phyloP scores from a whole-genome alignment of 352 stramenopile genomes.

The Phytophthora nicotianae region DNA sequence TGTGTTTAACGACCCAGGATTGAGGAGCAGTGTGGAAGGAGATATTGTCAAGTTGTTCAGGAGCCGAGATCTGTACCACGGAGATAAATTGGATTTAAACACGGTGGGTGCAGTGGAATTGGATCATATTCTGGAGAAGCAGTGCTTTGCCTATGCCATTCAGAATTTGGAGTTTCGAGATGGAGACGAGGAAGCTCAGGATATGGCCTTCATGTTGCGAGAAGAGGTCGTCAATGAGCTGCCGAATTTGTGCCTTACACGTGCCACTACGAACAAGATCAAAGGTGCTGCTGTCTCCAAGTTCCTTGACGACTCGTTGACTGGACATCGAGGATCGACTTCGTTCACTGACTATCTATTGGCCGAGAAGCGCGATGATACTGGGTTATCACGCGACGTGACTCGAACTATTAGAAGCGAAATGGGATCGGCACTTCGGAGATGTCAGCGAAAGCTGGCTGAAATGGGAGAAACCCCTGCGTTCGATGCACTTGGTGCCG shows the following conservation, averaged over 20 bases:
- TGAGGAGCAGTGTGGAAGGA: slow-evolving; percentile 31
- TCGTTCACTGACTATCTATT: slow-evolving; percentile 43
- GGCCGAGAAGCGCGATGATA: slow-evolving; percentile 32
- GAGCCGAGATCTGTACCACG: slow-evolving; percentile 44
- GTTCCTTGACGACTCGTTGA: slow-evolving; percentile 50
- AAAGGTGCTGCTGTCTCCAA: slow-evolving; percentile 44
- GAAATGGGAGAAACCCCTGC: slow-evolving; percentile 30
- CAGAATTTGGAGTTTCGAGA: slow-evolving; percentile 29
- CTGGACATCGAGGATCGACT: slow-evolving; percentile 30
- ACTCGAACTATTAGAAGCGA: slow-evolving; percentile 35
- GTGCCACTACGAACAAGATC: slow-evolving; percentile 48
- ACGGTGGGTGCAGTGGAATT: slow-evolving; percentile 35
- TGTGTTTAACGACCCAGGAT: slow-evolving; percentile 35
- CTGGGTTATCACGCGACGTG: slow-evolving; percentile 28
- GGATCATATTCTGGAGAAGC: slow-evolving; percentile 56
- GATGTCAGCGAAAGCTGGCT: slow-evolving; percentile 32
- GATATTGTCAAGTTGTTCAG: slow-evolving; percentile 32
- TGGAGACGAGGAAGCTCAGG: slow-evolving; percentile 21
- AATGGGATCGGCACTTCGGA: slow-evolving; percentile 39
- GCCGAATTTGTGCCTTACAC: slow-evolving; percentile 50
- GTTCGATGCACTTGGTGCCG: slow-evolving; percentile 29
- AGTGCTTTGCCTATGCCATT: slow-evolving; percentile 50
- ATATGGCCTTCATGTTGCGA: slow-evolving; percentile 29
- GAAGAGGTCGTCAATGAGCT: slow-evolving; percentile 40
- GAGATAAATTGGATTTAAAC: slow-evolving; percentile 36